Conservation (phyloP, 768 basidiomycete genomes). For the Panaeolus cyanescens region DNA sequence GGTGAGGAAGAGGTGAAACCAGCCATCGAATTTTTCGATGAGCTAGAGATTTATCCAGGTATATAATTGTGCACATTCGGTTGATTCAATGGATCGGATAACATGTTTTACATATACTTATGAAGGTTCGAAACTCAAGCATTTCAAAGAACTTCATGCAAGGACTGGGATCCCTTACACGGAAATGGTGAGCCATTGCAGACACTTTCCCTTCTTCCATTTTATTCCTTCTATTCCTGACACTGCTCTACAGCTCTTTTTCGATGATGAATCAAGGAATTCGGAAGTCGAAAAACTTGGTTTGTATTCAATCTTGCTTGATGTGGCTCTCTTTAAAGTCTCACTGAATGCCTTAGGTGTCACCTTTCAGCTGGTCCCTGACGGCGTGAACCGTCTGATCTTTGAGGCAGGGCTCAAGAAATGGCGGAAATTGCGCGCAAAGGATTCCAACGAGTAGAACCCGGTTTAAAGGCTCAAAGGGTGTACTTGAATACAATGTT, state of each 20-base stretch:
- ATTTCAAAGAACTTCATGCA: constrained; percentile 75
- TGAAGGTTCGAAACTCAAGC: constrained; percentile 75
- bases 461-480: too few species aligned
- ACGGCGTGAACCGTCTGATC: constrained; percentile 58
- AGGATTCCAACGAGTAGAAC: too few species aligned
- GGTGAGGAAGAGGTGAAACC: constrained; percentile 31
- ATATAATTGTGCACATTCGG: constrained; percentile 4
- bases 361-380: constrained; percentile 72
- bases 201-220: not conserved
- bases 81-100: too few species aligned
- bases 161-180: constrained; percentile 77
- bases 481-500: too few species aligned
- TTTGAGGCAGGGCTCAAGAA: constrained; percentile 72
- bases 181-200: constrained; percentile 61
- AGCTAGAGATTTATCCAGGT: constrained; percentile 78
- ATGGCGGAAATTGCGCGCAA: constrained; percentile 61
- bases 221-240: not conserved
- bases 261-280: constrained; percentile 72
- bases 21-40: constrained; percentile 67
- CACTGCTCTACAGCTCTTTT: constrained; percentile 49
- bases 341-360: constrained; percentile 53
- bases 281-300: constrained; percentile 64
- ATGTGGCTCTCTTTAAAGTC: not conserved
- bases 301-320: constrained; percentile 23
- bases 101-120: not conserved